These are phyloP conservation scores for Raddia distichophylla DNA, from an alignment of 176 grass and related monocot genomes.

Conservation along the genomic window DNA sequence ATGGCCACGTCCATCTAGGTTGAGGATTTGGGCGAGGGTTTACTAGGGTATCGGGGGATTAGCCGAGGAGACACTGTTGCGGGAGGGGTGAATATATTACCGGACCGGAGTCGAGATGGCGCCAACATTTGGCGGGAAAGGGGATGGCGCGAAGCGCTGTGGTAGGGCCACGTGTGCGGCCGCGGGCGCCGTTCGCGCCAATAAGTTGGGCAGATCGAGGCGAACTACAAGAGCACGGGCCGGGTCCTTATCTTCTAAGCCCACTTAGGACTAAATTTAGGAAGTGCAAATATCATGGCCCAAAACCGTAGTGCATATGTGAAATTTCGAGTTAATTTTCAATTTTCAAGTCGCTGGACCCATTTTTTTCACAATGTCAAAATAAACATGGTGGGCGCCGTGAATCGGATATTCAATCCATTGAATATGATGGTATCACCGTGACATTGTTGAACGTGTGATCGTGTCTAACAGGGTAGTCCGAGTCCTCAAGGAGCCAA, in stretches of 20 bases:
- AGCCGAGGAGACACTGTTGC: neutral
- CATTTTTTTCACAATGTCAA: no score
- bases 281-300: neutral
- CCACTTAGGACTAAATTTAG: neutral
- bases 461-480: no score
- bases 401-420: no score
- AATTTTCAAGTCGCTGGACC: no score
- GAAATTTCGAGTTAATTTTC: no score
- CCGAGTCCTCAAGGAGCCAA: no score
- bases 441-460: no score
- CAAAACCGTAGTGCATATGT: neutral
- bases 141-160: constrained; percentile 43
- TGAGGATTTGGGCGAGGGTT: neutral
- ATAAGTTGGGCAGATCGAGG: neutral
- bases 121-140: constrained; percentile 42
- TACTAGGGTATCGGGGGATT: neutral
- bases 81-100: no score
- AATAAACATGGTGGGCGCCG: no score
- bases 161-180: constrained; percentile 19
- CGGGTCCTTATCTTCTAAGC: neutral
- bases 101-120: neutral
- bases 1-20: neutral
- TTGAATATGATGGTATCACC: no score
- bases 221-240: neutral
- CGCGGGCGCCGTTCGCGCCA: neutral